Percentiles rank a stretch among this genome's conserved stretches.
phyloP scores from a whole-genome alignment of 495 filamentous ascomycete genomes.

The Entonaema liquescens region DNA sequence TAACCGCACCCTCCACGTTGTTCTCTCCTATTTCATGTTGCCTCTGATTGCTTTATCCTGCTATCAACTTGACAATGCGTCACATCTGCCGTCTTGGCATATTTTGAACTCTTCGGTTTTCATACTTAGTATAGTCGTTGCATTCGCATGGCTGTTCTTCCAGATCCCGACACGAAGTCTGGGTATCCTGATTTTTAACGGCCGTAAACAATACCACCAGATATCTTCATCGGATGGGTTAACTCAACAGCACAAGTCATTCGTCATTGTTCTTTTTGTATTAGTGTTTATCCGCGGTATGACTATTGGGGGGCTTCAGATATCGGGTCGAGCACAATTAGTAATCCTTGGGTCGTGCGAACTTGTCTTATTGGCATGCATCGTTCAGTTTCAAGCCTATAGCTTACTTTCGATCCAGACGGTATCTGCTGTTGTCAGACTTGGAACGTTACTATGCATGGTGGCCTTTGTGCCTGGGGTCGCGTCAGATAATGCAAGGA shows the following conservation, averaged over 20 bases:
- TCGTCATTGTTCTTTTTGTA: constrained; percentile 73
- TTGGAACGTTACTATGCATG: background rate
- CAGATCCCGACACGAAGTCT: constrained; percentile 72
- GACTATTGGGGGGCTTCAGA: constrained; percentile 78
- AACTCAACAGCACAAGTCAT: constrained; percentile 66
- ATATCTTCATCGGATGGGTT: constrained; percentile 78
- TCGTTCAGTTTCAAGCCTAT: background rate
- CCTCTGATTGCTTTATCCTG: constrained; percentile 74
- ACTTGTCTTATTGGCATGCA: constrained; percentile 34
- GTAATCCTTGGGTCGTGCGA: constrained; percentile 79
- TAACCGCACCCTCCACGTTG: constrained; percentile 56
- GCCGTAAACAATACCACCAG: constrained; percentile 72
- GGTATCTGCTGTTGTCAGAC: background rate
- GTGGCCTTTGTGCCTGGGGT: background rate
- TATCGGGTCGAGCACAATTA: constrained; percentile 78
- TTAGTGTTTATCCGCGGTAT: constrained; percentile 73
- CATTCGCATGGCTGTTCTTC: constrained; percentile 63
- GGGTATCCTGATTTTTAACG: constrained; percentile 75
- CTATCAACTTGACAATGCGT: constrained; percentile 73
- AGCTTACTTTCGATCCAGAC: background rate
- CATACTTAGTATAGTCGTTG: background rate
- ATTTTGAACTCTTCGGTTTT: constrained; percentile 39
- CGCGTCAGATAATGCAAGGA: background rate
- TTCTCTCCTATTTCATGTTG: constrained; percentile 78
- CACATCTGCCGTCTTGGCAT: constrained; percentile 63